A percentile compares a stretch with the other conserved stretches of the same genome.
Conservation (phyloP, 1,284 basidiomycete species). For the Earliella scabrosa region DNA sequence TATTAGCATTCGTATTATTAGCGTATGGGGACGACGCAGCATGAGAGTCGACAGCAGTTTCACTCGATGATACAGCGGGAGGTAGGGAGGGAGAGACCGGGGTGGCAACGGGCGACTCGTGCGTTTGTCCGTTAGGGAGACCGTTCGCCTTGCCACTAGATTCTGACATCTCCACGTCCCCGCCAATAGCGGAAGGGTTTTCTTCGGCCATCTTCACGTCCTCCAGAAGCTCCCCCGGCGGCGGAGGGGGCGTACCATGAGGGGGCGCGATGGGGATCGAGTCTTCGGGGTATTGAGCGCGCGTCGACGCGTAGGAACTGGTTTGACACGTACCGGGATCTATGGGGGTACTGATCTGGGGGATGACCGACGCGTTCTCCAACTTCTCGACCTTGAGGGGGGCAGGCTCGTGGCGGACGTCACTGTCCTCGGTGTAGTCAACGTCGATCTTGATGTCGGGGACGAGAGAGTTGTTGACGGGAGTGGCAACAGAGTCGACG, state of each 20-base stretch:
- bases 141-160: constrained; percentile 35
- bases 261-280: constrained; percentile 50
- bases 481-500: constrained; percentile 63
- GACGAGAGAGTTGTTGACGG: constrained; percentile 50
- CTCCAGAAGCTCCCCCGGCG: constrained; percentile 47
- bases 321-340: constrained; percentile 50
- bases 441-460: constrained; percentile 64
- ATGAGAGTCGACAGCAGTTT: constrained; percentile 43
- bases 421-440: constrained; percentile 64
- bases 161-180: constrained; percentile 59
- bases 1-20: constrained; percentile 40
- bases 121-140: constrained; percentile 39
- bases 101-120: constrained; percentile 42
- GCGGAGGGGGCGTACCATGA: constrained; percentile 50
- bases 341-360: constrained; percentile 46
- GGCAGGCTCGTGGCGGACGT: constrained; percentile 62
- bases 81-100: constrained; percentile 32
- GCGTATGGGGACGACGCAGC: constrained; percentile 48
- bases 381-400: constrained; percentile 45
- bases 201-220: constrained; percentile 58
- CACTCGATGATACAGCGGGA: constrained; percentile 36
- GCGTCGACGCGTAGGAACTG: constrained; percentile 17
- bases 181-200: constrained; percentile 26
- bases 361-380: constrained; percentile 48
- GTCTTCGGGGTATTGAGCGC: constrained; percentile 37